These are phyloP conservation scores for Fusarium mexicanum DNA, from an alignment of 2,329 filamentous ascomycete genomes.

Conservation along the genomic window DNA sequence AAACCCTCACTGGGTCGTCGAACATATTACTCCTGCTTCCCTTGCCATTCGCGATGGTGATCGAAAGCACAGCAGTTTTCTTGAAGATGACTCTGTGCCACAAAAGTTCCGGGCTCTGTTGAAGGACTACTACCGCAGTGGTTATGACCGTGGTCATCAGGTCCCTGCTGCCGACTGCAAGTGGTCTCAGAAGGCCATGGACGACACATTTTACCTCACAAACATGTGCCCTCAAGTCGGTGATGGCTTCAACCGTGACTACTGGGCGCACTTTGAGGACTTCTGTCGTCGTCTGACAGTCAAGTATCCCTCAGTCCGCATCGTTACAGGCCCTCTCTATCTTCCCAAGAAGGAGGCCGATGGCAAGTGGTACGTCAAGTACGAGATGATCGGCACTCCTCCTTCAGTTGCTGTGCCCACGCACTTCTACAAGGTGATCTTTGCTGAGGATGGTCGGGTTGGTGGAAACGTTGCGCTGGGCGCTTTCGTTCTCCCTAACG, in stretches of 20 bases:
- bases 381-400: constrained; percentile 94
- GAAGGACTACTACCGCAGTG: constrained; percentile 93
- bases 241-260: constrained; percentile 98
- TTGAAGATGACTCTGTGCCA: constrained; percentile 83
- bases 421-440: constrained; percentile 99
- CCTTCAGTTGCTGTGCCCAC: constrained; percentile 96
- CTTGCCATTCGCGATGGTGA: constrained; percentile 80
- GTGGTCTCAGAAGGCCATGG: constrained; percentile 94
- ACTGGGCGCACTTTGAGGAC: constrained; percentile 99
- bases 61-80: constrained; percentile 83
- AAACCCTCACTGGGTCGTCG: constrained; percentile 94
- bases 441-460: constrained; percentile 81
- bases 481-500: constrained; percentile 95
- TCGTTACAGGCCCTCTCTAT: constrained; percentile 94
- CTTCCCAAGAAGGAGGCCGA: constrained; percentile 81
- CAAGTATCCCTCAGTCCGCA: constrained; percentile 84
- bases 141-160: constrained; percentile 96
- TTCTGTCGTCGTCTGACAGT: constrained; percentile 88
- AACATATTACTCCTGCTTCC: constrained; percentile 94
- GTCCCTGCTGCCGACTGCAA: constrained; percentile 96
- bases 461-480: constrained; percentile 85
- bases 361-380: constrained; percentile 94
- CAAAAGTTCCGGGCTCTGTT: constrained; percentile 88
- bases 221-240: constrained; percentile 99
- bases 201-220: constrained; percentile 89